Conservation (phyloP, 441 rosid genomes). For the Euphorbia schlechtendalii region DNA sequence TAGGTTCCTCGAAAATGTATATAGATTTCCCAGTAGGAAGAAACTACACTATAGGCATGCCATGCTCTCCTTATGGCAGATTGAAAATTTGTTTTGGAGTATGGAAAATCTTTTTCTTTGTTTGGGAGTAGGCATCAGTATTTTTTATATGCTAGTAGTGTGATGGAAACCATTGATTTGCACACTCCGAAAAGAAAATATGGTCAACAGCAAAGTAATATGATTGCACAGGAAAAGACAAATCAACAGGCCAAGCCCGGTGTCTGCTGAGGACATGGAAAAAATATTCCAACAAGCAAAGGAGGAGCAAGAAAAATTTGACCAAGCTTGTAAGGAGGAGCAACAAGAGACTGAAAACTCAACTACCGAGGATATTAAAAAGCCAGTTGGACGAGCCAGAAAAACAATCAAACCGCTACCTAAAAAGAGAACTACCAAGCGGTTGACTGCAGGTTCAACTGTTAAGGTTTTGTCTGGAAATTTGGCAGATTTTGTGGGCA, state of each 20-base stretch:
- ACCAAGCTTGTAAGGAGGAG: conserved; percentile 52
- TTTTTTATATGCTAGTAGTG: too few species aligned
- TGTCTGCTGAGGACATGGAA: conserved; percentile 58
- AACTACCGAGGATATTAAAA: conserved; percentile 24
- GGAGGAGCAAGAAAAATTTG: conserved; percentile 64
- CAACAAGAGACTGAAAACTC: conserved; percentile 27
- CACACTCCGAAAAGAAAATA: background rate
- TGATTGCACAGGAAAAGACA: conserved; percentile 47
- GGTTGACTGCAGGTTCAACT: conserved; percentile 48
- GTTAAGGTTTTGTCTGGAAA: conserved; percentile 69
- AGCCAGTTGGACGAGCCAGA: conserved; percentile 20
- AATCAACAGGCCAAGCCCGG: conserved; percentile 72
- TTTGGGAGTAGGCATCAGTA: background rate
- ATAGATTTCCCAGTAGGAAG: background rate
- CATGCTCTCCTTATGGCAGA: conserved; percentile 24
- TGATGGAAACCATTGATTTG: background rate
- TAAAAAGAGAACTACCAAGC: conserved; percentile 29
- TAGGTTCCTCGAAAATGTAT: background rate
- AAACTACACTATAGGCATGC: background rate
- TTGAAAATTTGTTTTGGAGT: conserved; percentile 40
- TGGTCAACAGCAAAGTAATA: background rate
- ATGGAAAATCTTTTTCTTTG: too few species aligned
- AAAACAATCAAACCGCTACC: conserved; percentile 26
- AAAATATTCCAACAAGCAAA: conserved; percentile 60
- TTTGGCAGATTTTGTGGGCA: conserved; percentile 68